These are phyloP conservation scores for Coix lacrymajobi DNA, from an alignment of 176 grass and related monocot species.

Conservation along the genomic window DNA sequence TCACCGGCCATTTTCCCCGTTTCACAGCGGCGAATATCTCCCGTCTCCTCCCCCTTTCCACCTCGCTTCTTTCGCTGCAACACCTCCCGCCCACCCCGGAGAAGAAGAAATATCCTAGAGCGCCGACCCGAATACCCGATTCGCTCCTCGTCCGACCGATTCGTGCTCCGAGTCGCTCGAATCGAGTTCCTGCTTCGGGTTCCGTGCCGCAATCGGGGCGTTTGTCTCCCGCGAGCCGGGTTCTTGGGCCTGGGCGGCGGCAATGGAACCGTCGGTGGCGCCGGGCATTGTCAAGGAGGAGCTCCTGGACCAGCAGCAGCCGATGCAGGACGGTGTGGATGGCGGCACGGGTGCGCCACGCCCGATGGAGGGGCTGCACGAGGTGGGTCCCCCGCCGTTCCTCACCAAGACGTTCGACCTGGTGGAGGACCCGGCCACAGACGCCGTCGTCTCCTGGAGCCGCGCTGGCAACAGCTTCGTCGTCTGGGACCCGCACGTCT, in stretches of 20 bases:
- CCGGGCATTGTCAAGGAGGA: conserved; percentile 59
- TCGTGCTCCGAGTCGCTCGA: background rate
- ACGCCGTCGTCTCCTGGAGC: conserved; percentile 65
- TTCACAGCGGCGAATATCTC: conserved; percentile 5
- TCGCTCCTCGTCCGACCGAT: background rate
- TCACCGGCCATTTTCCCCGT: background rate
- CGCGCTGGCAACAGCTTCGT: conserved; percentile 62
- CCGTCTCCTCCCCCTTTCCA: background rate
- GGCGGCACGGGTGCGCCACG: conserved; percentile 3
- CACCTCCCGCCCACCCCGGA: background rate
- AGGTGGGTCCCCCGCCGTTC: conserved; percentile 65
- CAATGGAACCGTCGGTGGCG: conserved; percentile 23
- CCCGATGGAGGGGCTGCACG: conserved; percentile 71
- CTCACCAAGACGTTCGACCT: conserved; percentile 84
- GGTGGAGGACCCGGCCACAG: conserved; percentile 55
- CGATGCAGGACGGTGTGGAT: background rate
- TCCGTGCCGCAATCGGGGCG: background rate
- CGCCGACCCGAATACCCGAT: background rate
- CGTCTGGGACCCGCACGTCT: conserved; percentile 73
- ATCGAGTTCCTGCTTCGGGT: background rate
- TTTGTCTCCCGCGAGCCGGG: background rate
- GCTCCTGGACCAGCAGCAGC: conserved; percentile 17
- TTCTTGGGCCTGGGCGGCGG: background rate
- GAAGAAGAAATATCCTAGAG: conserved; percentile 7
- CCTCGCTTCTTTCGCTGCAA: background rate